phyloP scores from a whole-genome alignment of 176 grass and related monocot species.

The Oryza longistaminata region DNA sequence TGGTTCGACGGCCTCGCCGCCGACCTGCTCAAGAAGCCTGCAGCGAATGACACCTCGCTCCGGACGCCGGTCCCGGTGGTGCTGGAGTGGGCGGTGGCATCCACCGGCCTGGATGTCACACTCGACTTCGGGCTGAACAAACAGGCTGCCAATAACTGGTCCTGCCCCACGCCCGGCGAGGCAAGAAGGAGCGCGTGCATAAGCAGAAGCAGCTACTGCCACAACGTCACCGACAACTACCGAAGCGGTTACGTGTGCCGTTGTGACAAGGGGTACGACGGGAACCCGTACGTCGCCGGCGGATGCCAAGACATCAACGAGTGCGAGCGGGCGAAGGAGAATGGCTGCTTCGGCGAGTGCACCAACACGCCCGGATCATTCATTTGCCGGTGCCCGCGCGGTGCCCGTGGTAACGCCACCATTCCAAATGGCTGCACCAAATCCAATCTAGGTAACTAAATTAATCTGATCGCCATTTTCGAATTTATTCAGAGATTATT shows the following conservation, averaged over 20 bases:
- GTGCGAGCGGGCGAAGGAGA: background rate
- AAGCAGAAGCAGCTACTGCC: slow-evolving; percentile 13
- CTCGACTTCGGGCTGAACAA: background rate
- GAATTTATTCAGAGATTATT: background rate
- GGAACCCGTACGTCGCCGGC: slow-evolving; percentile 47
- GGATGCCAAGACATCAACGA: slow-evolving; percentile 46
- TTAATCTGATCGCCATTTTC: rapidly evolving
- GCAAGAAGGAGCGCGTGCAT: background rate
- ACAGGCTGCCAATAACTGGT: background rate
- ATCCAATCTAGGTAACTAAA: background rate
- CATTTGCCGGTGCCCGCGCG: background rate
- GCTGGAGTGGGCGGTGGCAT: slow-evolving; percentile 17
- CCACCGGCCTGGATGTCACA: background rate
- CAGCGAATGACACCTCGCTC: too few relatives aligned
- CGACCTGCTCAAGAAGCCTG: background rate
- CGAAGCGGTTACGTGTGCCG: slow-evolving; percentile 21
- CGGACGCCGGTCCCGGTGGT: slow-evolving; percentile 7
- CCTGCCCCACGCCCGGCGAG: background rate
- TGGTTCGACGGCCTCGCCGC: background rate
- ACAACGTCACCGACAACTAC: background rate
- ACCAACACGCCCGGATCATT: background rate
- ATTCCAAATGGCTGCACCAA: background rate
- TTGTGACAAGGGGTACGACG: slow-evolving; percentile 27
- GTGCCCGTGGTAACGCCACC: background rate
- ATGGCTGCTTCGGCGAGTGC: background rate